Conservation (phyloP, 352 stramenopile species). For the Phytophthora vignae region DNA sequence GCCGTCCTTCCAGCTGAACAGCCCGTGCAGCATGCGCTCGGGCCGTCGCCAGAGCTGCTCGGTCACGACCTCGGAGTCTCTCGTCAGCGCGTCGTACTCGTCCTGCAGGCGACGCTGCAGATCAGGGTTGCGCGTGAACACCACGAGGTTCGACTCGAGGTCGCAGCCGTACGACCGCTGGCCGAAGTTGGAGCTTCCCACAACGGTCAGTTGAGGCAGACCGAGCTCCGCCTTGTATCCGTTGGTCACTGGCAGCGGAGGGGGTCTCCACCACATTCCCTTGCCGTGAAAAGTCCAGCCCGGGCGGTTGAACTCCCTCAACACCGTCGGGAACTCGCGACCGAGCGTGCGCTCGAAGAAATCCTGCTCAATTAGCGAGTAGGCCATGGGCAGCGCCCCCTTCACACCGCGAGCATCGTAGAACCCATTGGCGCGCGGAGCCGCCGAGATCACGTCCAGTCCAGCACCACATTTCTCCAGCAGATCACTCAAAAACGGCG, state of each 20-base stretch:
- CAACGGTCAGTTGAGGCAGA: conserved; percentile 58
- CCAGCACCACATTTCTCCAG: conserved; percentile 52
- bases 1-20: conserved; percentile 79
- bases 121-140: conserved; percentile 64
- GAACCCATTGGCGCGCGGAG: conserved; percentile 78
- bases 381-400: conserved; percentile 81
- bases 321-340: conserved; percentile 45
- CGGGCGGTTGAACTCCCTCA: conserved; percentile 76
- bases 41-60: conserved; percentile 69
- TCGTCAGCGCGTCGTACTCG: conserved; percentile 62
- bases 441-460: conserved; percentile 72
- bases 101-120: conserved; percentile 55
- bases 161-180: conserved; percentile 80
- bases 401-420: conserved; percentile 75
- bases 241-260: conserved; percentile 11
- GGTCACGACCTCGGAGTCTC: conserved; percentile 62
- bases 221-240: conserved; percentile 4
- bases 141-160: conserved; percentile 75
- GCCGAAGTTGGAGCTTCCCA: conserved; percentile 86
- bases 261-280: conserved; percentile 81
- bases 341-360: conserved; percentile 68
- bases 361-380: conserved; percentile 84
- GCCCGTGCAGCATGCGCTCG: conserved; percentile 58
- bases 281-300: conserved; percentile 88
- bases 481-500: conserved; percentile 64